Base-by-base conservation (phyloP, 805 yeast genomes). In the Hanseniaspora valbyensis region DNA sequence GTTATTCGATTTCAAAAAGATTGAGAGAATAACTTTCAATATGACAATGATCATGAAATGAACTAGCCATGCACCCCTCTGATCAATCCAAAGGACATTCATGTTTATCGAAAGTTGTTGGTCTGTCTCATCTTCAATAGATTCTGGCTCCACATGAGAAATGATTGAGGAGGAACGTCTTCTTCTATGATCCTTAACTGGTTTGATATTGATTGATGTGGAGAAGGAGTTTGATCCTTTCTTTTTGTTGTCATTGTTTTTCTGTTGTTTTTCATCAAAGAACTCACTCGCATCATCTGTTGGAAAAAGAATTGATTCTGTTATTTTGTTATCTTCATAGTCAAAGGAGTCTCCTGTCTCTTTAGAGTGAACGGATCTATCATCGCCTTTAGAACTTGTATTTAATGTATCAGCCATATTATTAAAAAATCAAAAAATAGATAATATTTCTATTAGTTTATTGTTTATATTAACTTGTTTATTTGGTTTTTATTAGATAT, bases 81-180 rank as follows among this genome's bases (percentile, higher is more conserved):
- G 83, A 63, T 89, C 85, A 29, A 92, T 96, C 98, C 98, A 90
- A 58, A 81, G 81, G 25, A 96, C 96, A 64, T 92, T 92, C 67
- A 88, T 73, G 61, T 92, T 92, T 26, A 95, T 89, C 57, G 83
- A 78, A 45, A 88, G 71, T 49, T 83, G 81, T 67, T 90, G 97
- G 64, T 90, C 98, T 59, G 82, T 86, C 64, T 82, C 85, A 37
- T 89, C 94, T 58, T 90, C 96, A 58, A 85, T 76, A 16, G 88
- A 81, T 63, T 92, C 98, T 16, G 94, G 95, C 62, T 85, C 92
- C 48, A 90, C 83, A 61, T 90, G 96, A 42, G 95, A 90, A 55
- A 90, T 79, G 54, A 92, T 75, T 19, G 92, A 81, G 2, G 96
- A 86, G 2, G 96, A 86, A 54, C 96, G 77, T 65, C 96, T 75